Evolutionary conservation across 2,329 filamentous ascomycete genomes (phyloP), one percentile per base, ranked within the genome.

Genomic region (Cercospora beticola): DNA sequence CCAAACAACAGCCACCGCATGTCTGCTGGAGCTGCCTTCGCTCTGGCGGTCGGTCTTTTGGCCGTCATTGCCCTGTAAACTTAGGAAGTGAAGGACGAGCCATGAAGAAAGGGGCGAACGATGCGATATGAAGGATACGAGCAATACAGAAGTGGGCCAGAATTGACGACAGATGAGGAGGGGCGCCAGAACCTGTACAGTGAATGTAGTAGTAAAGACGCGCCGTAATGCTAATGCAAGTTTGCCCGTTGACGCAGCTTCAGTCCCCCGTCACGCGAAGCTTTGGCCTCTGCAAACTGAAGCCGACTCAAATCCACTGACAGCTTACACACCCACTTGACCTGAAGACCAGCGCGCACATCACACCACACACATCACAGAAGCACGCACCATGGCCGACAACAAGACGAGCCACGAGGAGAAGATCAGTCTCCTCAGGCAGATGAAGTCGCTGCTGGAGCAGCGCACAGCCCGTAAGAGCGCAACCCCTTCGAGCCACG

Each of bases 11-110:
- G 63, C 30, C 52, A 65, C 26, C 54, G 56, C 5, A 43, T 65
- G 33, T 59, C 63, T 6, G 36, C 56, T 26, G 54, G 63, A 30
- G 63, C 54, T 36, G 56, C 63, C 10, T 59, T 65, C 16, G 52
- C 63, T 30, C 4, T 65, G 52, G 63, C 54, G 28, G 36, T 58
- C 4, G 63, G 54, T 18, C 31, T 65, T 28, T 23, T 60, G 16
- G 63, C 63, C 4, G 63, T 59, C 8, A 49, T 65, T 9, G 28
- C 63, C 2, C 6, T 65, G 52, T 65, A 65, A n/a, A 62, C 1
- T 4, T 3, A 31, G 18, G 18, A 21, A 8, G 23, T 33, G 56
- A 21, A 33, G n/a, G 16, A 30, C 4, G 16, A 23, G 56, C 18
- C 18, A 5, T 16, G n/a, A 23, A 16, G 6, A 31, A 23, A 59